Evolutionary conservation across 1,284 basidiomycete genomes (phyloP).

Genomic region (Hemileia vastatrix): DNA sequence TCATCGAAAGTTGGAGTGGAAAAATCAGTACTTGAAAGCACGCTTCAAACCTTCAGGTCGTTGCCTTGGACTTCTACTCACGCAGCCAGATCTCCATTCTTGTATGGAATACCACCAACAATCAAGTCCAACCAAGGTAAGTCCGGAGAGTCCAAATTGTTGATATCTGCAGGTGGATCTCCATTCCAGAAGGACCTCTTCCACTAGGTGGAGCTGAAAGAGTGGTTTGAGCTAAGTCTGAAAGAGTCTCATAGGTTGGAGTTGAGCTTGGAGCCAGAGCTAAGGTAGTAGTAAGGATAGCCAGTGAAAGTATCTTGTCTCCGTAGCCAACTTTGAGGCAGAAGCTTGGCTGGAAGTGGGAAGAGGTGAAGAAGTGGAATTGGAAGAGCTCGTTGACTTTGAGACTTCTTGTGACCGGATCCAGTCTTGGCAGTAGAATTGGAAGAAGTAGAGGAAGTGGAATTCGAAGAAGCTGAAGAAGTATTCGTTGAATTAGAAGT

Average conservation of each 20-base stretch:
- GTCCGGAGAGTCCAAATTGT: constrained; percentile 31
- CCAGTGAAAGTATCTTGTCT: not conserved
- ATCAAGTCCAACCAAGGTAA: constrained; percentile 32
- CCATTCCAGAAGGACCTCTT: constrained; percentile 25
- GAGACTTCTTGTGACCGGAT: not conserved
- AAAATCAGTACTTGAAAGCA: no score
- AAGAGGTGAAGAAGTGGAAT: not conserved
- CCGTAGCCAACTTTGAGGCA: not conserved
- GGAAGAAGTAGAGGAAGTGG: not conserved
- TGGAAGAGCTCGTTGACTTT: not conserved
- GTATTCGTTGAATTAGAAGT: no score
- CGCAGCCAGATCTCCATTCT: constrained; percentile 33
- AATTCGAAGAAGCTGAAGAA: not conserved
- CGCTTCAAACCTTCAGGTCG: no score
- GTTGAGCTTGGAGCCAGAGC: constrained; percentile 28
- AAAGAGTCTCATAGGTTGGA: not conserved
- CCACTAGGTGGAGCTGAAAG: constrained; percentile 17
- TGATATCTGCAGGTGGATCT: constrained; percentile 28
- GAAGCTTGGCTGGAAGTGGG: not conserved
- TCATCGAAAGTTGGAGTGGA: no score
- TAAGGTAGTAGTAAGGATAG: constrained; percentile 24
- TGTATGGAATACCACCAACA: constrained; percentile 30
- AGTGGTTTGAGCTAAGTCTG: not conserved
- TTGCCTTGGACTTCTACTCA: not conserved
- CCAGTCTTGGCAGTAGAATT: no score